Conservation (phyloP, 1,139 yeast species). For the Blastobotrys persicus region DNA sequence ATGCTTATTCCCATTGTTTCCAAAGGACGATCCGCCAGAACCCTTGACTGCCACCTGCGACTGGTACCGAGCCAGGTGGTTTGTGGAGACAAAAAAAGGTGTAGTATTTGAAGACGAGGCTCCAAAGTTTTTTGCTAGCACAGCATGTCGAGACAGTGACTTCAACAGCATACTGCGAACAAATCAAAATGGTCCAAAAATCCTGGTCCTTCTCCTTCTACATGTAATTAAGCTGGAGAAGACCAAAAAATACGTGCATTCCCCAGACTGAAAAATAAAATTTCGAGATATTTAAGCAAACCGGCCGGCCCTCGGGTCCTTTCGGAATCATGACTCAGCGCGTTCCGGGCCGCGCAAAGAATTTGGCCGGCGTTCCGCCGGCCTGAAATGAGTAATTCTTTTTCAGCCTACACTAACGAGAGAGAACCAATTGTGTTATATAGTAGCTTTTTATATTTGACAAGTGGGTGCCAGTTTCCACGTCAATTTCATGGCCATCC, state of each 20-base stretch:
- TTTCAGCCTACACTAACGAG: too few relatives aligned
- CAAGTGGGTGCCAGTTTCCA: too few relatives aligned
- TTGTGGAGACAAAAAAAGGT: slow-evolving; percentile 42
- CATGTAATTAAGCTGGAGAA: not conserved
- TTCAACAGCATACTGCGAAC: slow-evolving; percentile 35
- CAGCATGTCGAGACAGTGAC: slow-evolving; percentile 39
- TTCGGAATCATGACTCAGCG: not conserved
- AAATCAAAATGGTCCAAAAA: too few relatives aligned
- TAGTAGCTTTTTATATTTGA: too few relatives aligned
- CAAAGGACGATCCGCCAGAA: slow-evolving; percentile 17
- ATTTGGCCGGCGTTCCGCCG: not conserved
- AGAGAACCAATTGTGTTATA: too few relatives aligned
- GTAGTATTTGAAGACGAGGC: slow-evolving; percentile 31
- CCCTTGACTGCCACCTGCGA: slow-evolving; percentile 34
- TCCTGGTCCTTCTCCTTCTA: not conserved
- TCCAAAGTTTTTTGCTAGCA: slow-evolving; percentile 39
- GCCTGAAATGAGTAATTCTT: too few relatives aligned
- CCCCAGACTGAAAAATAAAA: not conserved
- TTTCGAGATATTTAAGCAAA: too few relatives aligned
- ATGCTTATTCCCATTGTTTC: slow-evolving; percentile 18
- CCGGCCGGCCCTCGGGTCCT: not conserved
- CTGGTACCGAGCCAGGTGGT: slow-evolving; percentile 41
- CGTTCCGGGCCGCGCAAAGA: not conserved
- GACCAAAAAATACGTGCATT: not conserved
- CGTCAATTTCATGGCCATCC: too few relatives aligned